Evolutionary conservation across 768 basidiomycete genomes (phyloP).

Genomic region (Auricularia sp.): DNA sequence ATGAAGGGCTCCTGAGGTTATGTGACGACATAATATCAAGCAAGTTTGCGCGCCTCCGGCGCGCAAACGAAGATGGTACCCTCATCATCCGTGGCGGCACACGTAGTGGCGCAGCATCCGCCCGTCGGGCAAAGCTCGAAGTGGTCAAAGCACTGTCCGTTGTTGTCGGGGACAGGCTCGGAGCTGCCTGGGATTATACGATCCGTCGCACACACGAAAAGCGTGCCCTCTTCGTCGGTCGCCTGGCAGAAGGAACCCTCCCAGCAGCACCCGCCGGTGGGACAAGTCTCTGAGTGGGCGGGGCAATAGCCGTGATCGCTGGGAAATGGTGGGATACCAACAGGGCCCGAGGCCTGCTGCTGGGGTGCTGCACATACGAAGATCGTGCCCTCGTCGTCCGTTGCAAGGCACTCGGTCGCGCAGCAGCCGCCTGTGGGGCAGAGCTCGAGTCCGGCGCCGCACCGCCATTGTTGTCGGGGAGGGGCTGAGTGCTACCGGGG

Average conservation of each 20-base stretch:
- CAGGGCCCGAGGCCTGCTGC: neutral
- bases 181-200: neutral
- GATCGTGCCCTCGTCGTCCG: neutral
- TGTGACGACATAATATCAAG: neutral
- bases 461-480: neutral
- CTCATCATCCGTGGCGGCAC: neutral
- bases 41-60: neutral
- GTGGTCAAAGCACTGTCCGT: neutral
- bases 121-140: neutral
- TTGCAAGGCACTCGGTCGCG: neutral
- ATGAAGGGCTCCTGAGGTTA: neutral
- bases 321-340: neutral
- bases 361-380: neutral
- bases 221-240: neutral
- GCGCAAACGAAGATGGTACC: neutral
- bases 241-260: neutral
- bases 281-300: neutral
- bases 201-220: neutral
- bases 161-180: neutral
- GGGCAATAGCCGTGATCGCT: neutral
- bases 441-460: neutral
- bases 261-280: neutral
- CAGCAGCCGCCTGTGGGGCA: neutral
- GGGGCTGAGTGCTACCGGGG: neutral
- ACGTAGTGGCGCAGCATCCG: neutral